Conservation (phyloP, 768 basidiomycete genomes). For the Gelatoporia subvermispora region DNA sequence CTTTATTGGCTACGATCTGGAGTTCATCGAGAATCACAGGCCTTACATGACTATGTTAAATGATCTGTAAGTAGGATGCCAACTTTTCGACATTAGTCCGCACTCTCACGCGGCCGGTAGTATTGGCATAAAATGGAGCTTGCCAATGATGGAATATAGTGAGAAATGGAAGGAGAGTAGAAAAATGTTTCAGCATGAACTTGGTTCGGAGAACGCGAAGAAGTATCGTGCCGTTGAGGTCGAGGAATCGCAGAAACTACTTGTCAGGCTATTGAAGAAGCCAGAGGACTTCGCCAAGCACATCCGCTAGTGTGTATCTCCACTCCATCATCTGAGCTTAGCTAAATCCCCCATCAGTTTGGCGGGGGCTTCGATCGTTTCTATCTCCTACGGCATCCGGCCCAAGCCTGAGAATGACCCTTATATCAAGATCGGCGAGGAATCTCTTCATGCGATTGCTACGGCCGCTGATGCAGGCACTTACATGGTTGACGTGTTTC, state of each 20-base stretch:
- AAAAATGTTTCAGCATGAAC: constrained; percentile 36
- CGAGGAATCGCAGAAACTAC: constrained; percentile 26
- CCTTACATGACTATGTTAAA: constrained; percentile 14
- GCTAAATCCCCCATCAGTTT: constrained; percentile 26
- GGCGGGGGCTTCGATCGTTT: constrained; percentile 37
- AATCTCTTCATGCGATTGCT: constrained; percentile 30
- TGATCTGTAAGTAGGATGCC: constrained; percentile 14
- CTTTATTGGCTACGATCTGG: too few relatives aligned
- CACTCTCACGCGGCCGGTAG: constrained; percentile 15
- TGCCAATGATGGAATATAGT: constrained; percentile 37
- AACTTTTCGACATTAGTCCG: not conserved
- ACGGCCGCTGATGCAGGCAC: constrained; percentile 35
- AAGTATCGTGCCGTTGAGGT: constrained; percentile 21
- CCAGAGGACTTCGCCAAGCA: constrained; percentile 36
- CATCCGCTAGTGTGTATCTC: constrained; percentile 30
- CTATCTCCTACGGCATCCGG: constrained; percentile 42
- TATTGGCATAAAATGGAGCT: constrained; percentile 38
- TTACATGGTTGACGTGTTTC: constrained; percentile 41
- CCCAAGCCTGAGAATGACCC: constrained; percentile 29
- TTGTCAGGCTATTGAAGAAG: constrained; percentile 27
- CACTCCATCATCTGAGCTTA: not conserved
- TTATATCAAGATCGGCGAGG: constrained; percentile 36
- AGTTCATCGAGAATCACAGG: constrained; percentile 1
- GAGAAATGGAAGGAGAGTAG: constrained; percentile 40
- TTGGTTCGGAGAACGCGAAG: constrained; percentile 20